Base-by-base conservation (phyloP, 1,284 basidiomycete species). In the Dichomitus squalens region DNA sequence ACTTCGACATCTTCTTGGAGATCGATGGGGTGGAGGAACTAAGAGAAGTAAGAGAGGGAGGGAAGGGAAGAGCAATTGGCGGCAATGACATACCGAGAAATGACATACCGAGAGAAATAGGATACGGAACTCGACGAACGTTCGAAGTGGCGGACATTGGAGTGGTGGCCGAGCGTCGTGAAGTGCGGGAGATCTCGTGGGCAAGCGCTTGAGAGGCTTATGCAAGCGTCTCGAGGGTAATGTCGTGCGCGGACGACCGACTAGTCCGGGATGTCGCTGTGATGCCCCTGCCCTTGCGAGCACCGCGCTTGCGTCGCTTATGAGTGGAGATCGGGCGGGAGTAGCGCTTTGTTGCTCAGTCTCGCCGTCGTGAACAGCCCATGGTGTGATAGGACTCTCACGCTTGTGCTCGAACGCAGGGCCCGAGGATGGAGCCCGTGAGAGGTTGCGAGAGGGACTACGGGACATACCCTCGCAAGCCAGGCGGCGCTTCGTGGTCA, bases 141-240 rank as follows among this genome's bases (percentile, higher is more conserved):
- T 63, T 55, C 7, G 54, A 23, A 39, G 57, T 50, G 36, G 63
- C 59, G n/a, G 63, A 55, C 21, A 61, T 46, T 27, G 55, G 54
- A 21, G 57, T 25, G 41, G 35, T 47, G 40, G 58, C 57, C 31
- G 59, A 55, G 31, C 60, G 63, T 36, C 68, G 69, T 20, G 72
- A 72, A 8, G 83, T 84, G 59, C 81, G 80, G 68, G 87, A 90
- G 61, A 96, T 83, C 74, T 95, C 92, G 58, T 93, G 82, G 12
- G 91, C 94, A 29, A 96, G 81, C 7, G 85, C 81, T 70, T 96
- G 92, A 5, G 89, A 92, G 1, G 90, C 93, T 49, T 80, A 80
- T 3, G 92, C 93, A 31, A 95, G 82, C 7, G 87, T 88, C 11
- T 83, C 80, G 59, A 92, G 75, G 3, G 83, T 86, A 51, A 79